A percentile compares a stretch with the other conserved stretches of the same genome.
These are phyloP conservation scores for Asterionellopsis glacialis DNA, from an alignment of 108 stramenopile species.

Conservation along the genomic window DNA sequence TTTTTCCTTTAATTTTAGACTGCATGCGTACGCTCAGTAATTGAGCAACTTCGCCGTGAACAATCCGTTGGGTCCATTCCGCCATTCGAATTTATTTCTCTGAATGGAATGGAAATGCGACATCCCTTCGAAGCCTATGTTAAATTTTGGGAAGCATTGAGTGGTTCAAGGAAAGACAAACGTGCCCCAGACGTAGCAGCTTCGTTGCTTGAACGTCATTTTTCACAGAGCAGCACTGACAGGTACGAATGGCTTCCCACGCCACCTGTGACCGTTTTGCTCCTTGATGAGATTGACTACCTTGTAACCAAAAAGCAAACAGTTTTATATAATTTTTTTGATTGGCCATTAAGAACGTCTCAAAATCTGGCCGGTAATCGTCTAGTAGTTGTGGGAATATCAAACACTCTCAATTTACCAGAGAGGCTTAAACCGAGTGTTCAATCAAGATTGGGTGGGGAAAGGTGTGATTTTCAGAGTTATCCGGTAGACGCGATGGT, in stretches of 20 bases:
- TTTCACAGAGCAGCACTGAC: constrained; percentile 21
- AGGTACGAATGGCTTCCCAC: constrained; percentile 4
- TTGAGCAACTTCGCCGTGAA: constrained; percentile 46
- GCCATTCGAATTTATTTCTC: constrained; percentile 60
- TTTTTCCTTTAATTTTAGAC: constrained; percentile 31
- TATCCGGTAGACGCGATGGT: constrained; percentile 50
- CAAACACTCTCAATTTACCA: constrained; percentile 97
- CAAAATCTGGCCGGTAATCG: constrained; percentile 18
- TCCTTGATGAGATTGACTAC: constrained; percentile 98
- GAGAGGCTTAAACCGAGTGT: constrained; percentile 82
- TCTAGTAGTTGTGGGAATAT: constrained; percentile 91
- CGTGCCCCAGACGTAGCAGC: constrained; percentile 48
- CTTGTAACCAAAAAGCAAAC: constrained; percentile 90
- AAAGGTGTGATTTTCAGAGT: constrained; percentile 54
- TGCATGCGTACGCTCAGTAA: constrained; percentile 63
- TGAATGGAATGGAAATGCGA: constrained; percentile 88
- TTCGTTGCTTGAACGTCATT: constrained; percentile 51
- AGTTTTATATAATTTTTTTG: constrained; percentile 95
- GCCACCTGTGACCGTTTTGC: constrained; percentile 44
- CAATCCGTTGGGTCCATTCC: constrained; percentile 56
- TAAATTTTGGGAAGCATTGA: constrained; percentile 71
- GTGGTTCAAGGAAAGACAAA: constrained; percentile 41
- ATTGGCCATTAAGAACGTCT: constrained; percentile 75
- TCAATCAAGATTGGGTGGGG: constrained; percentile 69
- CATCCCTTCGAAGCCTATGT: constrained; percentile 80